Evolutionary conservation across 2,329 filamentous ascomycete species (phyloP).

Genomic region (Mariannaea sp.): DNA sequence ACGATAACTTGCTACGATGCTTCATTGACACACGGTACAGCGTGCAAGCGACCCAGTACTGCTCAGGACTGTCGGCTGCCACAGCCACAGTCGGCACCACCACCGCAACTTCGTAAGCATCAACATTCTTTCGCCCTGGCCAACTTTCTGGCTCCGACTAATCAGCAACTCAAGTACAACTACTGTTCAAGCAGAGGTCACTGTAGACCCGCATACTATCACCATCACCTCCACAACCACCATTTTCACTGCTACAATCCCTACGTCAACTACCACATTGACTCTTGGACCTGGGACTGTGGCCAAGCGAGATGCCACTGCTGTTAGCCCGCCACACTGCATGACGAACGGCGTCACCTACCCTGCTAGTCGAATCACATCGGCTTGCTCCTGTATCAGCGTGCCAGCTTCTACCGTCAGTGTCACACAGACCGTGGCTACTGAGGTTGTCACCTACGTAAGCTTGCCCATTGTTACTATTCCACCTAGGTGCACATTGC

Average conservation of each 20-base stretch:
- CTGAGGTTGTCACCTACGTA: slow-evolving; percentile 16
- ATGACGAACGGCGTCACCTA: slow-evolving; percentile 33
- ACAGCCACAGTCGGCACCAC: slow-evolving; percentile 23
- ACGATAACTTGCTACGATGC: slow-evolving; percentile 32
- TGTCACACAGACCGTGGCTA: slow-evolving; percentile 16
- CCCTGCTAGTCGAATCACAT: slow-evolving; percentile 32
- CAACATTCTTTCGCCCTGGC: neutral
- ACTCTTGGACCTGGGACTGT: slow-evolving; percentile 11
- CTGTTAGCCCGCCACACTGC: slow-evolving; percentile 22
- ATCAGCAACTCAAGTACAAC: slow-evolving; percentile 18
- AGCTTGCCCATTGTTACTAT: neutral
- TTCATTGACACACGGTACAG: slow-evolving; percentile 29
- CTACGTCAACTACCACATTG: slow-evolving; percentile 26
- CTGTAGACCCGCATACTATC: slow-evolving; percentile 9
- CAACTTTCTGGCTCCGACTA: neutral
- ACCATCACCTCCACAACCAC: slow-evolving; percentile 24
- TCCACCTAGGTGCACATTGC: neutral
- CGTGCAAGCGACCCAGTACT: slow-evolving; percentile 27
- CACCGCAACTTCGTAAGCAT: slow-evolving; percentile 22
- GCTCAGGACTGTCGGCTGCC: slow-evolving; percentile 24
- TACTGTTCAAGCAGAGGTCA: slow-evolving; percentile 19
- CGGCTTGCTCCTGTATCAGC: slow-evolving; percentile 33
- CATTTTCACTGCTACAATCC: slow-evolving; percentile 28
- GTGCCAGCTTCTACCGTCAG: slow-evolving; percentile 29
- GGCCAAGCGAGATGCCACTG: slow-evolving; percentile 14